Evolutionary conservation across 306 rosid genomes (phyloP).

Genomic region (Ceratonia siliqua): DNA sequence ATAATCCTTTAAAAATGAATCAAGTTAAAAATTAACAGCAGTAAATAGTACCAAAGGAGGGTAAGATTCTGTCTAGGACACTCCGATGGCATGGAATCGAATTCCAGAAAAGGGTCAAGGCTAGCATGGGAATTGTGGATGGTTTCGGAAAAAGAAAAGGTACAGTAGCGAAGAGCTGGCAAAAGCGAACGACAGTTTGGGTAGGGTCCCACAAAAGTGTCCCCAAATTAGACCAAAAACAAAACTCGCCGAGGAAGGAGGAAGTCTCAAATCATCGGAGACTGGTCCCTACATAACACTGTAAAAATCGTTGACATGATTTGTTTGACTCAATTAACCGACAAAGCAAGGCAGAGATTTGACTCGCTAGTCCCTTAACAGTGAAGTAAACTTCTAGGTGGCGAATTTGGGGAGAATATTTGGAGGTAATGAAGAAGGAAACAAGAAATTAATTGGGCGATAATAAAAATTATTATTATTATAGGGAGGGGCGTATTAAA

Average conservation of each 20-base stretch:
- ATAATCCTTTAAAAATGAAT: too few species aligned
- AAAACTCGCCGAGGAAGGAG: background rate
- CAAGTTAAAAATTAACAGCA: too few species aligned
- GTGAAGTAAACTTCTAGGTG: background rate
- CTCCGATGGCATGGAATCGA: background rate
- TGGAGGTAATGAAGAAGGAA: background rate
- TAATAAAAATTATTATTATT: background rate
- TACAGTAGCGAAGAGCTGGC: constrained; percentile 53
- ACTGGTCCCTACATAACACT: background rate
- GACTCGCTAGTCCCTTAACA: background rate
- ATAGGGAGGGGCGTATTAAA: background rate
- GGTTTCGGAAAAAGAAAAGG: background rate
- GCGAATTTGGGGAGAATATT: background rate
- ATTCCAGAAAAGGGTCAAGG: background rate
- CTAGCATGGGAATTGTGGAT: background rate
- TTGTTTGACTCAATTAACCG: background rate
- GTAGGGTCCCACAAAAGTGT: constrained; percentile 37
- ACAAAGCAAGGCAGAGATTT: background rate
- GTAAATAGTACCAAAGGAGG: too few species aligned
- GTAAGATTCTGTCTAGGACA: background rate
- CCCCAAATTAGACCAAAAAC: background rate
- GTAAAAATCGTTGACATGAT: constrained; percentile 27
- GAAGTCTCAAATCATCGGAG: background rate
- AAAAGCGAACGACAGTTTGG: constrained; percentile 8
- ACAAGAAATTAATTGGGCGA: background rate